Evolutionary conservation across 2,329 filamentous ascomycete species (phyloP).

Genomic region (Cercospora brassicicola): DNA sequence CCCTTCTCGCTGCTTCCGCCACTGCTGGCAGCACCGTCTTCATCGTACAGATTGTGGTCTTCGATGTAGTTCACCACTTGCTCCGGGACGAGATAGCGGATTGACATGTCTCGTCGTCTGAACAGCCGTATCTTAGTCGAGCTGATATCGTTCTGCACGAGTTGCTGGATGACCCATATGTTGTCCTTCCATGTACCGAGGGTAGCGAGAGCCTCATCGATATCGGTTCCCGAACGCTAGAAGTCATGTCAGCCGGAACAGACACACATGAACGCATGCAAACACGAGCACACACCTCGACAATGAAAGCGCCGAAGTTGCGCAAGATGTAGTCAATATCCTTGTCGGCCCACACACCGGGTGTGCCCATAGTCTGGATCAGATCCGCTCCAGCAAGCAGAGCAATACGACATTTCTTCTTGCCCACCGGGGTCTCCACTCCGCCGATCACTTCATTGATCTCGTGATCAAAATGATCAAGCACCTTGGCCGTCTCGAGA

Average conservation of each 20-base stretch:
- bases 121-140: slow-evolving; percentile 81
- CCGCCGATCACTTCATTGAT: slow-evolving; percentile 79
- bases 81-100: slow-evolving; percentile 72
- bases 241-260: neutral
- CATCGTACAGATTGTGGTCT: slow-evolving; percentile 41
- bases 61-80: slow-evolving; percentile 63
- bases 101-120: slow-evolving; percentile 75
- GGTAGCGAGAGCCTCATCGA: slow-evolving; percentile 81
- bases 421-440: slow-evolving; percentile 67
- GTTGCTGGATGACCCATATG: slow-evolving; percentile 82
- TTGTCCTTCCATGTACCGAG: slow-evolving; percentile 82
- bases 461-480: slow-evolving; percentile 89
- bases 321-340: slow-evolving; percentile 88
- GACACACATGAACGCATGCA: neutral
- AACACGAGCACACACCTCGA: slow-evolving; percentile 46
- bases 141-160: slow-evolving; percentile 83
- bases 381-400: slow-evolving; percentile 70
- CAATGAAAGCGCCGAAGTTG: slow-evolving; percentile 78
- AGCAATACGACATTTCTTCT: slow-evolving; percentile 70
- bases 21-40: slow-evolving; percentile 37
- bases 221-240: slow-evolving; percentile 79
- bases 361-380: slow-evolving; percentile 55
- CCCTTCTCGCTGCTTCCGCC: slow-evolving; percentile 35
- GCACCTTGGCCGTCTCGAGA: slow-evolving; percentile 81
- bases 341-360: slow-evolving; percentile 72